phyloP scores from a whole-genome alignment of 306 rosid species.

The Elaeagnus macrophylla region DNA sequence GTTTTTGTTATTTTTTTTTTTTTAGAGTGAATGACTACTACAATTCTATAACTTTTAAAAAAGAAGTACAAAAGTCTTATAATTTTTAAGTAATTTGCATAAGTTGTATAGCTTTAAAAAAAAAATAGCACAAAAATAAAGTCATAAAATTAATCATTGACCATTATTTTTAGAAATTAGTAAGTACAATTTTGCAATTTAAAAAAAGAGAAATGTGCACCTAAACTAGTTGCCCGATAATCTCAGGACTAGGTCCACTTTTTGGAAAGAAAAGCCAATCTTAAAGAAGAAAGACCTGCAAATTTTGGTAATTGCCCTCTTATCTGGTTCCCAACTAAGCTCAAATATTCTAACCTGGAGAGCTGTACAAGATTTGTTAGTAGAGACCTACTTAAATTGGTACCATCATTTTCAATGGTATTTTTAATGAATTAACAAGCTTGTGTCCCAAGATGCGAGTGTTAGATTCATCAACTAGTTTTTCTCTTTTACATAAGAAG shows the following conservation, averaged over 20 bases:
- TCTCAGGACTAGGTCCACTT: slow-evolving; percentile 14
- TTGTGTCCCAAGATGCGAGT: slow-evolving; percentile 14
- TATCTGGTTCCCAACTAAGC: slow-evolving; percentile 9
- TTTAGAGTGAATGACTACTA: too few species aligned
- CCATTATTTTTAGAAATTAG: too few species aligned
- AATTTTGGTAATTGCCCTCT: slow-evolving; percentile 15
- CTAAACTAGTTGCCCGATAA: slow-evolving; percentile 9
- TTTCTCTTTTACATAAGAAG: slow-evolving; percentile 13
- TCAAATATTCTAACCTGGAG: slow-evolving; percentile 16
- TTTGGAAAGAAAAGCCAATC: neutral
- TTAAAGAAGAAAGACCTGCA: neutral
- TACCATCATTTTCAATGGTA: neutral
- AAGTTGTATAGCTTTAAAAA: too few species aligned
- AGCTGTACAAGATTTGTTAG: slow-evolving; percentile 7
- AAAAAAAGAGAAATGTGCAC: too few species aligned
- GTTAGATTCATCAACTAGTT: neutral
- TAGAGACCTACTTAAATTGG: slow-evolving; percentile 15
- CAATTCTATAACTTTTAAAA: too few species aligned
- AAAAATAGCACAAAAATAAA: too few species aligned
- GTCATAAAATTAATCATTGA: too few species aligned
- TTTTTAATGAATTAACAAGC: slow-evolving; percentile 15
- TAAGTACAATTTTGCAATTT: too few species aligned
- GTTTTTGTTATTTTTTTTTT: too few species aligned
- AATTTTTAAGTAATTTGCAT: too few species aligned
- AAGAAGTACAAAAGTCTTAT: too few species aligned